A percentile compares a stretch with the other conserved stretches of the same genome.
These are phyloP conservation scores for Termitomyces sp. DNA, from an alignment of 768 basidiomycete species.

Conservation along the genomic window DNA sequence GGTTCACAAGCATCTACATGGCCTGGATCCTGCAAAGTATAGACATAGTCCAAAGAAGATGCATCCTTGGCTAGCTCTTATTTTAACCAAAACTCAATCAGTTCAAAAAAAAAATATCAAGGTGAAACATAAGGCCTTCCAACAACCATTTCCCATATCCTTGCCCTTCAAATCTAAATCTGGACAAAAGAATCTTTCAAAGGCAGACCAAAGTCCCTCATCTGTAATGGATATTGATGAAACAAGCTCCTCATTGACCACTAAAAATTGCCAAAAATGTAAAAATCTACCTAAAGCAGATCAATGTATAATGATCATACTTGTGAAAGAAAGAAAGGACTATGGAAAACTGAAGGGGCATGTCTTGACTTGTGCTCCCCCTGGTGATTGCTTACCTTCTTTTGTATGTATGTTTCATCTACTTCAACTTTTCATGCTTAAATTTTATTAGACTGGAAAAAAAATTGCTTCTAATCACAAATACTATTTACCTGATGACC, in stretches of 20 bases:
- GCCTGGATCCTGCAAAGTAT: too few species aligned
- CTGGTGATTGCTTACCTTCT: not conserved
- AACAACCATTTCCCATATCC: not conserved
- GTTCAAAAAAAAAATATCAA: not conserved
- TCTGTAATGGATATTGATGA: too few species aligned
- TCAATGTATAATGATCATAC: not conserved
- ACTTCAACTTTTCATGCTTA: not conserved
- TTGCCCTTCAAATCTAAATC: not conserved
- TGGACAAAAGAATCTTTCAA: not conserved
- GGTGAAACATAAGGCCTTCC: not conserved
- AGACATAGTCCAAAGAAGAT: too few species aligned
- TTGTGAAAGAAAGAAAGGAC: not conserved
- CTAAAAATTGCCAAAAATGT: conserved; percentile 1
- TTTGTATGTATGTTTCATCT: not conserved
- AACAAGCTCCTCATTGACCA: not conserved
- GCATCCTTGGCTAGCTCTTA: too few species aligned
- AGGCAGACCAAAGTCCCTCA: too few species aligned
- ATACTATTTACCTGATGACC: not conserved
- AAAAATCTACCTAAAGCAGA: not conserved
- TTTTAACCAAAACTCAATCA: too few species aligned
- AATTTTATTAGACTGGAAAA: not conserved
- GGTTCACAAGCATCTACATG: too few species aligned
- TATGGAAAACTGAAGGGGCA: not conserved
- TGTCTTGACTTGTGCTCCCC: conserved; percentile 5
- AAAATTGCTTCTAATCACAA: not conserved